These are phyloP conservation scores for Ustilago cynodontis DNA, from an alignment of 1,284 basidiomycete species.

Conservation along the genomic window DNA sequence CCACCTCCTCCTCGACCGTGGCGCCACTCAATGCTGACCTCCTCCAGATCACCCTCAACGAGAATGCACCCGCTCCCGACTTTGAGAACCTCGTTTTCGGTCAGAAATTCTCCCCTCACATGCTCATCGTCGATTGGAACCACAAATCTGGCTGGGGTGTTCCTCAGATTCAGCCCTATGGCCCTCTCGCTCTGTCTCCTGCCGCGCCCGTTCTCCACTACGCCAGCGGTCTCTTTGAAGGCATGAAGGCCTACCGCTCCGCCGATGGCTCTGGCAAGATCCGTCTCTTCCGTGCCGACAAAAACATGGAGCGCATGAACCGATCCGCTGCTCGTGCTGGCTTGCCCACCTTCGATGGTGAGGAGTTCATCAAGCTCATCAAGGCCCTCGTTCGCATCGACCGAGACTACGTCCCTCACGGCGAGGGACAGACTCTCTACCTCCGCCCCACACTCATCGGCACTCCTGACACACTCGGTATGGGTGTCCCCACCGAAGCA, in stretches of 20 bases:
- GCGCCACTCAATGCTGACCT: conserved; percentile 51
- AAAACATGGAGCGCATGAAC: conserved; percentile 62
- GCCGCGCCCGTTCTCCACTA: conserved; percentile 55
- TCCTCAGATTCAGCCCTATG: conserved; percentile 82
- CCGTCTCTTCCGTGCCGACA: conserved; percentile 54
- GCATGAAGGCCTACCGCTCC: conserved; percentile 61
- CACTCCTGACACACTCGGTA: conserved; percentile 49
- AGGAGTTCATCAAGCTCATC: conserved; percentile 57
- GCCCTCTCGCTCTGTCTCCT: conserved; percentile 48
- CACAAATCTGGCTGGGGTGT: conserved; percentile 80
- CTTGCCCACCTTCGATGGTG: conserved; percentile 51
- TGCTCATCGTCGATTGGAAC: conserved; percentile 88
- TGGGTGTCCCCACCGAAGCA: conserved; percentile 53
- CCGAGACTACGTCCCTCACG: conserved; percentile 45
- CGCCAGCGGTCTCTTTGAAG: conserved; percentile 52
- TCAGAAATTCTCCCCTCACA: conserved; percentile 82
- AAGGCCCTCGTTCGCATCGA: conserved; percentile 52
- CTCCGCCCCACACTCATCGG: conserved; percentile 57
- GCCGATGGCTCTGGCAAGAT: conserved; percentile 48
- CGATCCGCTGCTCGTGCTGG: conserved; percentile 51
- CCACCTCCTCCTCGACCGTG: conserved; percentile 34
- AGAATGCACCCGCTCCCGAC: conserved; percentile 37
- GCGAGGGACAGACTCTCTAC: conserved; percentile 51
- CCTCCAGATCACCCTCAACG: conserved; percentile 46
- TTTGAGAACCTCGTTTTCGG: conserved; percentile 72